Base-by-base conservation (phyloP, 352 stramenopile genomes). In the Phytophthora quininea region DNA sequence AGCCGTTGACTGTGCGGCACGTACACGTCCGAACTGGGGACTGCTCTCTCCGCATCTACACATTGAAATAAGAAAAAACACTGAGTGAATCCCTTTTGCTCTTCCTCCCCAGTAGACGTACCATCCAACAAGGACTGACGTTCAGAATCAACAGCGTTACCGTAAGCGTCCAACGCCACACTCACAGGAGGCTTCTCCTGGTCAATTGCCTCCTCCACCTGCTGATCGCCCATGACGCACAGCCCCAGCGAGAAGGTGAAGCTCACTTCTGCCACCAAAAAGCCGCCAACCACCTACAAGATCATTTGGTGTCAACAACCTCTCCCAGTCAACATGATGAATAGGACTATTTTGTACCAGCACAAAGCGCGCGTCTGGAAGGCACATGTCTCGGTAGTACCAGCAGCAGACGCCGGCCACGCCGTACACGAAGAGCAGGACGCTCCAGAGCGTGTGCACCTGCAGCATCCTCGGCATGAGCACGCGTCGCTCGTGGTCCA, bases 401-500 rank as follows among this genome's bases (percentile, higher is more conserved):
- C 87, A 93, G 56, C 89, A 80, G 43, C 69, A 65, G 62, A 95
- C 53, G 1, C 88, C 88, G 12, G 66, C 66, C 46, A 81, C 54
- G 53, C 86, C 86, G 62, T 86, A 93, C 48, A 38, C 69, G 49
- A 89, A 65, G 45, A 94, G 85, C 59, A 90, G n/a, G 5, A 82
- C 58, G 14, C 84, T 90, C 86, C 86, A 96, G 45, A 92, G 73
- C 35, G 82, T 65, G 58, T 93, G 86, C 15, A 92, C 88, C 11
- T 93, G 82, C 49, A 96, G 67, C 64, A 96, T 76, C 14, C 78
- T 71, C 47, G 88, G 88, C 86, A 96, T 96, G 54, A 96, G 74
- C 63, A 96, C 81, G 64, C 88, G 88, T n/a, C 80, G 85, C 67
- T 96, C 88, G 72, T 93, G 80, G 59, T 92, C 83, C 40, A 96